A percentile compares a stretch with the other conserved stretches of the same genome.
phyloP scores from a whole-genome alignment of 1,284 basidiomycete genomes.

The Pseudozyma sp. region DNA sequence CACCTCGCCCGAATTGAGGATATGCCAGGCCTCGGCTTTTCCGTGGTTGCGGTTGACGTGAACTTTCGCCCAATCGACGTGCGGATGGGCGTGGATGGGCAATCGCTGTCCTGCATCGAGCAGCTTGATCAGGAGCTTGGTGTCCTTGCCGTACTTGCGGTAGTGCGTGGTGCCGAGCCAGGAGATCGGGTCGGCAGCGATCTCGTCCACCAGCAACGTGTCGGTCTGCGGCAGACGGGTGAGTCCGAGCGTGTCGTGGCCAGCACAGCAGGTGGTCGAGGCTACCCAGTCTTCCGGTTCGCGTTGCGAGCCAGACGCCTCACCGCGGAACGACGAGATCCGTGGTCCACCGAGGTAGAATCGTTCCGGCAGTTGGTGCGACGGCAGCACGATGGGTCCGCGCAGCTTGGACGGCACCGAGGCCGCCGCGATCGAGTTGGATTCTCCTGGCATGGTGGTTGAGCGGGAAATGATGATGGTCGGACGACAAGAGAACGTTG shows the following conservation, averaged over 20 bases:
- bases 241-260: slow-evolving; percentile 35
- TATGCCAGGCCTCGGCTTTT: slow-evolving; percentile 42
- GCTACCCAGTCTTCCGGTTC: slow-evolving; percentile 46
- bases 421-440: background rate
- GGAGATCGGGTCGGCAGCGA: slow-evolving; percentile 9
- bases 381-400: slow-evolving; percentile 26
- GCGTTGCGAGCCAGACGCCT: slow-evolving; percentile 14
- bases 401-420: slow-evolving; percentile 5
- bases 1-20: slow-evolving; percentile 21
- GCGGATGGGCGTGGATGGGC: slow-evolving; percentile 41
- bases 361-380: slow-evolving; percentile 39
- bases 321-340: slow-evolving; percentile 30
- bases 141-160: slow-evolving; percentile 30
- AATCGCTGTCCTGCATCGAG: slow-evolving; percentile 37
- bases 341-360: slow-evolving; percentile 38
- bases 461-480: background rate
- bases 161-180: slow-evolving; percentile 31
- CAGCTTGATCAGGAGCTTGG: slow-evolving; percentile 39
- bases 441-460: slow-evolving; percentile 19
- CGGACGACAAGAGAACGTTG: too few species aligned
- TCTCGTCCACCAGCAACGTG: slow-evolving; percentile 34
- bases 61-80: slow-evolving; percentile 24
- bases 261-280: slow-evolving; percentile 38
- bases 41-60: slow-evolving; percentile 35
- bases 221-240: slow-evolving; percentile 19